These are phyloP conservation scores for Suillus lakei DNA, from an alignment of 768 basidiomycete genomes.

Conservation along the genomic window DNA sequence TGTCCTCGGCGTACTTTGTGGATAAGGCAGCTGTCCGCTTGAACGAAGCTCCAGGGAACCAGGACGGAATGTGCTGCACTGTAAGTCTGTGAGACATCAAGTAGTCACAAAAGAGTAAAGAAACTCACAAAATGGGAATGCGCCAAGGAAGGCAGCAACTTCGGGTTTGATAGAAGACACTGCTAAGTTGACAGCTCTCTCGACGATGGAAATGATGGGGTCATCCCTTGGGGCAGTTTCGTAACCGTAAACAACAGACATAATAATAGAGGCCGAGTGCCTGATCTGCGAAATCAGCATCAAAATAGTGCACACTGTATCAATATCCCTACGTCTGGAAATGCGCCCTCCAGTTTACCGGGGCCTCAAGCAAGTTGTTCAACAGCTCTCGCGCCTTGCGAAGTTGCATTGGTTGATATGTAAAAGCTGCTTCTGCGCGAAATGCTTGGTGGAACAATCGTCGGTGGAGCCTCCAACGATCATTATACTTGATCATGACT, in stretches of 20 bases:
- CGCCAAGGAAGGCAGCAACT: slow-evolving; percentile 40
- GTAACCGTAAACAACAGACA: slow-evolving; percentile 37
- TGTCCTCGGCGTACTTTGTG: slow-evolving; percentile 23
- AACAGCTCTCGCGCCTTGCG: slow-evolving; percentile 31
- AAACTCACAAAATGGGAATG: slow-evolving; percentile 39
- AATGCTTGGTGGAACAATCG: slow-evolving; percentile 34
- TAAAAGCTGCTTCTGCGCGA: slow-evolving; percentile 21
- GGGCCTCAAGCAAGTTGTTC: slow-evolving; percentile 27
- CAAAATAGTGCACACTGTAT: background rate
- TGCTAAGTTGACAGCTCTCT: slow-evolving; percentile 28
- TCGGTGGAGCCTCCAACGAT: slow-evolving; percentile 35
- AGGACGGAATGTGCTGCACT: slow-evolving; percentile 43
- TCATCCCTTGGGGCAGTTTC: slow-evolving; percentile 29
- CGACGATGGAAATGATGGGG: slow-evolving; percentile 29
- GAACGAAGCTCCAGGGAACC: slow-evolving; percentile 46
- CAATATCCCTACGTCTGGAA: slow-evolving; percentile 27
- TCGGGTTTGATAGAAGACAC: slow-evolving; percentile 29
- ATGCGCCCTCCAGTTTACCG: slow-evolving; percentile 22
- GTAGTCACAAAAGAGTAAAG: background rate
- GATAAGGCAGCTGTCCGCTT: slow-evolving; percentile 33
- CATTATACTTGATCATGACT: slow-evolving; percentile 30
- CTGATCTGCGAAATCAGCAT: slow-evolving; percentile 14
- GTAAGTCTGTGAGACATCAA: background rate
- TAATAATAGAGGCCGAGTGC: slow-evolving; percentile 31
- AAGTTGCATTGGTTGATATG: slow-evolving; percentile 28